Conservation (phyloP, 176 grass and related monocot species). For the Areca catechu region DNA sequence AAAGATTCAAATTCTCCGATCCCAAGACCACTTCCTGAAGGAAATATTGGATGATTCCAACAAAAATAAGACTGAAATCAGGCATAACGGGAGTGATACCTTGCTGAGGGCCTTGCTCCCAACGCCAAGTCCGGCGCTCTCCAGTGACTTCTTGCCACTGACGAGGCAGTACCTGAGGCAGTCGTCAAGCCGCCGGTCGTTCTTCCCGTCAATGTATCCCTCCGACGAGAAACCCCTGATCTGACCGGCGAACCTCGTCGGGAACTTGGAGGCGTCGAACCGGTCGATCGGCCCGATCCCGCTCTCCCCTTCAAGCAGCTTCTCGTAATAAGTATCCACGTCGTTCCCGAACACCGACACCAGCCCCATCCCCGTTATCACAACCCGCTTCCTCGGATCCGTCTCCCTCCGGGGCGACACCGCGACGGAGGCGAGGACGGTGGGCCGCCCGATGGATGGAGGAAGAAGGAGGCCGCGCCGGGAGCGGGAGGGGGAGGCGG, state of each 20-base stretch:
- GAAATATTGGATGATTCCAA: too few species aligned
- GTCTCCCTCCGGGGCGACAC: conserved; percentile 44
- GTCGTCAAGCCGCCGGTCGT: conserved; percentile 65
- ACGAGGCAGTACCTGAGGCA: conserved; percentile 89
- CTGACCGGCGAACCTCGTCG: conserved; percentile 84
- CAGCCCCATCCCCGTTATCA: conserved; percentile 88
- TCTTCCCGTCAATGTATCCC: conserved; percentile 81
- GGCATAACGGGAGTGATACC: conserved; percentile 18
- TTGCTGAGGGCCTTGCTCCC: conserved; percentile 43
- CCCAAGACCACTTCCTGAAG: too few species aligned
- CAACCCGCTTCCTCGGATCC: conserved; percentile 85
- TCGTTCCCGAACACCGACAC: conserved; percentile 87
- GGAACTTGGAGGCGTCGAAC: conserved; percentile 79
- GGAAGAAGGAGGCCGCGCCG: neutral
- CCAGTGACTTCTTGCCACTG: conserved; percentile 85
- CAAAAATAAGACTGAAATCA: neutral
- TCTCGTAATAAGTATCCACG: conserved; percentile 69
- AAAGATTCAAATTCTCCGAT: too few species aligned
- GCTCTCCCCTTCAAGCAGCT: conserved; percentile 75
- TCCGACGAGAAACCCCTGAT: conserved; percentile 82
- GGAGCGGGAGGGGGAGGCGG: conserved; percentile 7
- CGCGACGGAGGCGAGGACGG: conserved; percentile 27
- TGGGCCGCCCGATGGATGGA: neutral
- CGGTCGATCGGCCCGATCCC: conserved; percentile 68
- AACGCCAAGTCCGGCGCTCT: conserved; percentile 32